Base-by-base conservation (phyloP, 345 rosid species). In the Balakata baccata region DNA sequence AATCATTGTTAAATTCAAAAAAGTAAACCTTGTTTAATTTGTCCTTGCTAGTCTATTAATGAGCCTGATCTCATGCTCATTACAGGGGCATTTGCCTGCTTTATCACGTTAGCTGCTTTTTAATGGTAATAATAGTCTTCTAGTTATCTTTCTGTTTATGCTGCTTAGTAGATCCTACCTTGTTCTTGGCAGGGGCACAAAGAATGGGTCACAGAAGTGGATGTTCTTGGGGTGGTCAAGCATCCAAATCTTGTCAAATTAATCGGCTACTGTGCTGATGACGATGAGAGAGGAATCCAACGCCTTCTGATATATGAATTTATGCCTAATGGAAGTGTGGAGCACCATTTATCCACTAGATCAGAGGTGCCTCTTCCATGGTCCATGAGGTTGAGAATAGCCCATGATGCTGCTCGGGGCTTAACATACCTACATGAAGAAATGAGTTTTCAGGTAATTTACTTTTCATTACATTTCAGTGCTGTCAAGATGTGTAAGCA, bases 201-300 rank as follows among this genome's bases (percentile, higher is more conserved):
- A 68, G 92, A 92, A 75, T 94, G 97, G 97, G 88, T 90, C 77
- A 94, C 97, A 6, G 97, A 94, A 83, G 97, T 94, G 39, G 86
- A 94, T 85, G 75, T 94, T 22, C 97, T 94, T 0, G 97, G 98
- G 13, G 86, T 92, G 50, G 89, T 88, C 6, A 91, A 92, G 87
- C 97, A 94, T 85, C 83, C 87, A 50, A 94, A 92, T 87, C 93
- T 94, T 71, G 97, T 92, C 70, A 90, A 89, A 63, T 76, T 94
- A 66, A 70, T 92, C 64, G 98, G 98, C 6, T 92, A 94, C 65
- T 92, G 94, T 74, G 98, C 98, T 3, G 97, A 89, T 52, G 98
- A 94, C 72, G 97, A 89, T 79, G 97, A 94, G 74, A 87, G 97
- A 75, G 97, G 97, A 68, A 92, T 88, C 37, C 97, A 94, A 73